Conservation (phyloP, 1,139 yeast genomes). For the Magnusiomyces tetraspermus region DNA sequence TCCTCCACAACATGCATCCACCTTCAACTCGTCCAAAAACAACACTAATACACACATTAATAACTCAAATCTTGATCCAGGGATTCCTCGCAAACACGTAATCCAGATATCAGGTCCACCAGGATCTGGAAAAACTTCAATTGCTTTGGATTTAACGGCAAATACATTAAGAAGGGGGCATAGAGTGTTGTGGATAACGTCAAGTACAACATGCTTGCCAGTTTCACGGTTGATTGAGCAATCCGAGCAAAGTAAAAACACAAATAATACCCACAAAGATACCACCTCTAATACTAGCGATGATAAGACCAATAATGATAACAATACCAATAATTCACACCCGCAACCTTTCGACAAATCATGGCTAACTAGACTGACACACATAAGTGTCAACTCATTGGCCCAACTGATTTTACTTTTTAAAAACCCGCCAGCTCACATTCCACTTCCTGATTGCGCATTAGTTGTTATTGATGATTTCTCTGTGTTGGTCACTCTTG, state of each 20-base stretch:
- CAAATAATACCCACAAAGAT: too few species aligned
- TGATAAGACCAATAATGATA: too few species aligned
- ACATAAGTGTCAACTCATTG: background rate
- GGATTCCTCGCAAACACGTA: background rate
- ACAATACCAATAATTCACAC: too few species aligned
- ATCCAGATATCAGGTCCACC: background rate
- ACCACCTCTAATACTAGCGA: too few species aligned
- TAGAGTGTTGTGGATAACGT: slow-evolving; percentile 2
- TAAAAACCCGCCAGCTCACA: background rate
- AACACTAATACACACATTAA: too few species aligned
- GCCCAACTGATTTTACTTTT: slow-evolving; percentile 1
- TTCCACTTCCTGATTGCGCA: background rate
- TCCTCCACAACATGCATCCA: background rate
- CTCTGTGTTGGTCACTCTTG: background rate
- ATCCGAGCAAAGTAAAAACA: too few species aligned
- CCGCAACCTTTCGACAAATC: too few species aligned
- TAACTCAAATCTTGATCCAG: too few species aligned
- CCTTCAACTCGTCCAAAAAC: too few species aligned
- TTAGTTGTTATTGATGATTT: slow-evolving; percentile 2
- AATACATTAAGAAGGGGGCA: background rate
- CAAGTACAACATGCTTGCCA: background rate
- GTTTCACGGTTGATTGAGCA: background rate
- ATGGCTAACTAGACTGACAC: too few species aligned
- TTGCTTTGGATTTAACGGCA: background rate
- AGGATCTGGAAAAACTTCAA: background rate